Base-by-base conservation (phyloP, 75 land plant genomes). In the Picea sitchensis region DNA sequence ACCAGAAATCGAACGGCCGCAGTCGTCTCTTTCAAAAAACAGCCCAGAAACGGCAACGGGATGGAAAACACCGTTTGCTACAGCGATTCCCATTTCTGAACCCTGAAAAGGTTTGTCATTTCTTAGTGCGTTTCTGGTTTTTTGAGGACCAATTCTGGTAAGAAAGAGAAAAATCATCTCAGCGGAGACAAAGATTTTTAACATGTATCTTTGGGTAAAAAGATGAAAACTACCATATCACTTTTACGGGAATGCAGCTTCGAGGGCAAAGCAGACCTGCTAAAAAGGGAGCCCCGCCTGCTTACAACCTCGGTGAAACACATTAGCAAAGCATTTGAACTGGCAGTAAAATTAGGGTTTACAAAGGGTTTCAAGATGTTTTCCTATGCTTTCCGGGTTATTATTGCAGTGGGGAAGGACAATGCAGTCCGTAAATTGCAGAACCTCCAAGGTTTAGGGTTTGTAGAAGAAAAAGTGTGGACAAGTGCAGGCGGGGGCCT, bases 341-440 rank as follows among this genome's bases (percentile, higher is more conserved):
- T 44, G 34, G 81, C 26, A 30, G 14, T 34, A 63, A 59, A 75
- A 17, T 75, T 79, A 77, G 84, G 81, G 2, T 32, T 83, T 64
- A 51, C 79, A 14, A 58, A 30, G 5, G 61, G 74, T 5, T 80
- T 79, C 1, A 54, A 64, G 20, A 80, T 84, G 82, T 80, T 84
- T n/a, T 68, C 72, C 5, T 36, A 76, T 15, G 14, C 77, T 13
- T 31, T 58, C 14, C 61, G 31, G 44, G 15, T 47, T 47, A 47
- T 7, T 47, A 8, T 47, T 47, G 54, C 54, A 7, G 54, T 75
- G 60, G 44, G 56, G 8, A 9, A 74, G n/a, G 61, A 47, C 31
- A 80, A 76, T 21, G 56, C 77, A 20, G 15, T 61, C 51, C 72
- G 14, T 41, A 84, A 84, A 73, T 18, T 80, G 18, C 77, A 84